Conservation (phyloP, 495 filamentous ascomycete genomes). For the Ascodesmis nigricans region DNA sequence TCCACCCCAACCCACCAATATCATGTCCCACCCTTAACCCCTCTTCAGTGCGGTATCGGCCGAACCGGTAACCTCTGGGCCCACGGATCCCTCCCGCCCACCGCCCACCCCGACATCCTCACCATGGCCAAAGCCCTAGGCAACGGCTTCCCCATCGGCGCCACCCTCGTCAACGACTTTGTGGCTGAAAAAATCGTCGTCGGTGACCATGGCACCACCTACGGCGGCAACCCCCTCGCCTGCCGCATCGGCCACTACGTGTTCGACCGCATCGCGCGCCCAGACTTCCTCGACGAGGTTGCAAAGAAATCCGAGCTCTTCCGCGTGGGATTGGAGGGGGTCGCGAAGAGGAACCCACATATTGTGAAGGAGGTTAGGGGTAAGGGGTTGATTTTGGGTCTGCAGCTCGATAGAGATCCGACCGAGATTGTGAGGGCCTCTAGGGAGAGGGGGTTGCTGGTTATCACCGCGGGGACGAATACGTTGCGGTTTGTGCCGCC, state of each 20-base stretch:
- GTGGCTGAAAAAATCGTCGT: conserved; percentile 69
- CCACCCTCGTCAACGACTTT: conserved; percentile 56
- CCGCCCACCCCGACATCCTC: conserved; percentile 80
- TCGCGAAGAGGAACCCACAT: conserved; percentile 46
- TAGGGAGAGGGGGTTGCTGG: conserved; percentile 63
- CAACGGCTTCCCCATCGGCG: conserved; percentile 88
- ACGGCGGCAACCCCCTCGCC: conserved; percentile 83
- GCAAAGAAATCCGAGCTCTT: conserved; percentile 43
- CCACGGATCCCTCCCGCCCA: conserved; percentile 44
- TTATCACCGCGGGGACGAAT: conserved; percentile 82
- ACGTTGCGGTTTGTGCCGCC: conserved; percentile 73
- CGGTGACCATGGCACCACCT: conserved; percentile 93
- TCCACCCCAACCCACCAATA: neutral
- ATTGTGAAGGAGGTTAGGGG: conserved; percentile 61
- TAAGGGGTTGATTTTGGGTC: conserved; percentile 58
- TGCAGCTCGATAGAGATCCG: conserved; percentile 56
- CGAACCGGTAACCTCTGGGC: conserved; percentile 84
- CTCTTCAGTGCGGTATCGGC: conserved; percentile 62
- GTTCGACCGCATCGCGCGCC: conserved; percentile 45
- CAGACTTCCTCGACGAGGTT: conserved; percentile 41
- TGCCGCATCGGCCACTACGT: conserved; percentile 68
- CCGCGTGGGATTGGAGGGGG: conserved; percentile 33
- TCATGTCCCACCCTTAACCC: neutral
- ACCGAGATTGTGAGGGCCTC: conserved; percentile 55
- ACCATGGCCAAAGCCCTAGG: conserved; percentile 90